These are phyloP conservation scores for Clausena lansium DNA, from an alignment of 345 rosid genomes.

Conservation along the genomic window DNA sequence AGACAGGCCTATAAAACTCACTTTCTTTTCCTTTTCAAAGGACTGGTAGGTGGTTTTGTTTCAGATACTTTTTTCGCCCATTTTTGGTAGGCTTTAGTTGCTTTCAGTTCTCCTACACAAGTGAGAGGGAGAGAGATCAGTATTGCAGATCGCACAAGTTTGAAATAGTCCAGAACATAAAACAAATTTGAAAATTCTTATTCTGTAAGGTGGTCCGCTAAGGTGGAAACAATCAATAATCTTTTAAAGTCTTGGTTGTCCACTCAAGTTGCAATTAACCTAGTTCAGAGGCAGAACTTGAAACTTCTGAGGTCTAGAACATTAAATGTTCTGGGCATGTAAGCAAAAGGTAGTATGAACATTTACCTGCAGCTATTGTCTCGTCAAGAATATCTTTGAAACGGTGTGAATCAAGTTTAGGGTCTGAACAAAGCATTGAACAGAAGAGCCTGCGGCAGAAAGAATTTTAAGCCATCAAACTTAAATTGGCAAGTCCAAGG, in stretches of 20 bases:
- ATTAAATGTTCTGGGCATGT: not conserved
- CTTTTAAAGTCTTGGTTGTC: not conserved
- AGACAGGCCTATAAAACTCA: conserved; percentile 30
- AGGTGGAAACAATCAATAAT: not conserved
- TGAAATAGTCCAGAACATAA: not conserved
- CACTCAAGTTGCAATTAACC: not conserved
- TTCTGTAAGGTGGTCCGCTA: not conserved
- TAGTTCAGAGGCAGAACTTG: not conserved
- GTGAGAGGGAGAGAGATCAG: not conserved
- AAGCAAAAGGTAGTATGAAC: not conserved
- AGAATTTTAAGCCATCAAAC: conserved; percentile 5
- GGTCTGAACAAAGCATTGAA: conserved; percentile 89
- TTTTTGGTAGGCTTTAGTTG: conserved; percentile 74
- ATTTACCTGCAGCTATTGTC: conserved; percentile 64
- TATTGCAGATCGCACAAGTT: not conserved
- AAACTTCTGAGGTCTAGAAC: not conserved
- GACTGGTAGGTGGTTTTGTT: conserved; percentile 68
- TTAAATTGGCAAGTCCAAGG: not conserved
- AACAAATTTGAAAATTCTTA: not conserved
- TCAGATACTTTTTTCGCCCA: conserved; percentile 71
- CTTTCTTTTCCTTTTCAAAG: conserved; percentile 53
- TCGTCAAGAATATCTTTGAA: conserved; percentile 75
- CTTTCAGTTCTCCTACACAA: conserved; percentile 61
- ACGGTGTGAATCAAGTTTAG: conserved; percentile 88
- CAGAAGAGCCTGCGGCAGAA: conserved; percentile 65